Conservation (phyloP, 495 filamentous ascomycete genomes). For the Podospora bellae-mahoneyi region DNA sequence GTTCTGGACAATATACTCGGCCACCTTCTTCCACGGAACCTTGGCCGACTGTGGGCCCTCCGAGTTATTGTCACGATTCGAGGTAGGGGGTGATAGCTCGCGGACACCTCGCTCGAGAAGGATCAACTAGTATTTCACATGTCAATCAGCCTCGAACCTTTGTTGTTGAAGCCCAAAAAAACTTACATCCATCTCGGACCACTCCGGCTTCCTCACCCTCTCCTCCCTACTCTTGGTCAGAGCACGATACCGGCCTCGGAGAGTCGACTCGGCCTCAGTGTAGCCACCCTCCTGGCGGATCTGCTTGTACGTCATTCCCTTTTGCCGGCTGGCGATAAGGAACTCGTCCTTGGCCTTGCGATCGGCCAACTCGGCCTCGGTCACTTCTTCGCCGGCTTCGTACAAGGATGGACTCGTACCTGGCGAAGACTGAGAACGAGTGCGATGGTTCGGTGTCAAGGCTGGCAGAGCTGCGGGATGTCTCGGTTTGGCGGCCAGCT, state of each 20-base stretch:
- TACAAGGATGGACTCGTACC: neutral
- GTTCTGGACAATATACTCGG: slow-evolving; percentile 62
- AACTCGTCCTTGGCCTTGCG: slow-evolving; percentile 3
- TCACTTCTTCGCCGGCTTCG: neutral
- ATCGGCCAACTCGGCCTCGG: neutral
- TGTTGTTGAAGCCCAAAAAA: too few relatives aligned
- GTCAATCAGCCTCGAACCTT: too few relatives aligned
- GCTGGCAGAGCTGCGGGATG: neutral
- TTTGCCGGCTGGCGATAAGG: neutral
- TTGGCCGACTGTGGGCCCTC: slow-evolving; percentile 33
- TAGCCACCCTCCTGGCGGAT: neutral
- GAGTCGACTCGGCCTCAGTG: neutral
- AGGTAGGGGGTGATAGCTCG: slow-evolving; percentile 25
- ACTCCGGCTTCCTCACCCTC: neutral
- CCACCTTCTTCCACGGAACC: slow-evolving; percentile 80
- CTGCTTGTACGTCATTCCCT: slow-evolving; percentile 1
- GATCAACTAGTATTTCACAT: neutral
- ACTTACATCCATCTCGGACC: neutral
- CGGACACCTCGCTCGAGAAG: slow-evolving; percentile 50
- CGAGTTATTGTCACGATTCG: slow-evolving; percentile 1
- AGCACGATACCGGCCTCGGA: neutral
- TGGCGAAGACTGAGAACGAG: neutral
- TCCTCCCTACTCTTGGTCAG: neutral
- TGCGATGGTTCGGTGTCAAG: neutral
- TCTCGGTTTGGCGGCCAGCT: neutral